Percentiles rank a stretch among this genome's conserved stretches.
These are phyloP conservation scores for Graphilbum sp. DNA, from an alignment of 2,329 filamentous ascomycete species.

Conservation along the genomic window DNA sequence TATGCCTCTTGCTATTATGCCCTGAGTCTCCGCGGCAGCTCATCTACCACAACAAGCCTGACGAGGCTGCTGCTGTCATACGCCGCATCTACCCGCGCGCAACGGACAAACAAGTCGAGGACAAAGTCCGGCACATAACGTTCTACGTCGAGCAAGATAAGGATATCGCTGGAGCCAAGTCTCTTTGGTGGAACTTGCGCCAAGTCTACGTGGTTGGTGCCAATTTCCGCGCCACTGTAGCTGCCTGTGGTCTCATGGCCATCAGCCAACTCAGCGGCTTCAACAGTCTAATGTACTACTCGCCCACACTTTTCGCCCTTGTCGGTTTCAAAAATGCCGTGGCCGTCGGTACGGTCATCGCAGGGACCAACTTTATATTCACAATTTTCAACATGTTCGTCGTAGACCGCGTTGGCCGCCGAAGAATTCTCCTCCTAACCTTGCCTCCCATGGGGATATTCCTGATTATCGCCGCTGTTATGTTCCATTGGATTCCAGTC, in stretches of 20 bases:
- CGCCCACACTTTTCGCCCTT: slow-evolving; percentile 61
- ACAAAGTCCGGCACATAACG: slow-evolving; percentile 1
- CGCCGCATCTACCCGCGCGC: slow-evolving; percentile 28
- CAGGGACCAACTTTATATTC: slow-evolving; percentile 66
- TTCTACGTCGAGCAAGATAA: neutral
- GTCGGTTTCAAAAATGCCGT: slow-evolving; percentile 66
- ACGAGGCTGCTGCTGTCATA: slow-evolving; percentile 49
- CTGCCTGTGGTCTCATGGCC: slow-evolving; percentile 1
- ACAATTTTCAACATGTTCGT: slow-evolving; percentile 55
- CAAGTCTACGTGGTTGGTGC: neutral
- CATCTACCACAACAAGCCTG: slow-evolving; percentile 46
- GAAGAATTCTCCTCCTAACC: slow-evolving; percentile 52
- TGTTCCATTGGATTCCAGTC: slow-evolving; percentile 2
- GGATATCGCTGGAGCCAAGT: neutral
- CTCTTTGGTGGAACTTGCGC: neutral
- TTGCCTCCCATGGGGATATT: neutral
- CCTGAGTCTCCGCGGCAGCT: slow-evolving; percentile 84
- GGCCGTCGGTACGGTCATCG: slow-evolving; percentile 58
- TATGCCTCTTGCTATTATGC: slow-evolving; percentile 49
- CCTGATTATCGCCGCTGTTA: neutral
- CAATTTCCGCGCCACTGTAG: neutral
- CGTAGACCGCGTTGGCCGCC: slow-evolving; percentile 63
- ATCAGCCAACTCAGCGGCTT: slow-evolving; percentile 2
- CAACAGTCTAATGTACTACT: slow-evolving; percentile 85
- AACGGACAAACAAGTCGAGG: neutral